Evolutionary conservation across 768 basidiomycete genomes (phyloP), one percentile per base, ranked within the genome.

Genomic region (Termitomyces sp.): DNA sequence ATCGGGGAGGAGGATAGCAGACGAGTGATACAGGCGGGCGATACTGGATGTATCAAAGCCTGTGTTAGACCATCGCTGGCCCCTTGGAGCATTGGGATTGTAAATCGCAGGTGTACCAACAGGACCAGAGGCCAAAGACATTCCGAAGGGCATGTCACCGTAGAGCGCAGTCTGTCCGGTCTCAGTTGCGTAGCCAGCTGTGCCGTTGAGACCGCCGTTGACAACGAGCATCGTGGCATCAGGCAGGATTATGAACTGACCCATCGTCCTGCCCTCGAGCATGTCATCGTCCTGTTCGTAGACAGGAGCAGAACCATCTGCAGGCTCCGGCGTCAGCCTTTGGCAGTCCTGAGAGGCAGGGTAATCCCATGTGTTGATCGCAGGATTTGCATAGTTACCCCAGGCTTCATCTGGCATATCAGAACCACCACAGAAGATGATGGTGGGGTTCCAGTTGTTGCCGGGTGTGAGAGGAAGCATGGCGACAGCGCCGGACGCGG

Each of bases 381-480:
- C 79, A n/a, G 92, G 89, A 68, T 73, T 81, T 3, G 84, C 78
- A 65, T 93, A 94, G 69, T 91, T 81, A 53, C 92, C 92, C 75
- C 86, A 96, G 46, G 76, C 78, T 12, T 78, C 76, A 20, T 84
- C 86, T 2, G 86, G 77, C 81, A 96, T 87, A 68, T 88, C 79
- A 8, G 85, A 82, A 37, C 96, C 96, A 57, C 96, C 96, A 62
- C 95, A 98, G 74, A 98, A 95, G 41, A 98, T 65, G 42, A 97
- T 66, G 0, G 92, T 92, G 0, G 88, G 91, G 0, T 79, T 83
- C 69, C 91, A 98, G 67, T 91, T 88, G 75, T 96, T 97, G 24
- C 79, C 88, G 1, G 90, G 88, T 0, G 92, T 95, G 18, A 98
- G 79, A 5, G 95, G 96, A 0, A 98, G 81, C 88, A 98, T 92